These are phyloP conservation scores for Botryotinia convoluta DNA, from an alignment of 2,329 filamentous ascomycete species.

Conservation along the genomic window DNA sequence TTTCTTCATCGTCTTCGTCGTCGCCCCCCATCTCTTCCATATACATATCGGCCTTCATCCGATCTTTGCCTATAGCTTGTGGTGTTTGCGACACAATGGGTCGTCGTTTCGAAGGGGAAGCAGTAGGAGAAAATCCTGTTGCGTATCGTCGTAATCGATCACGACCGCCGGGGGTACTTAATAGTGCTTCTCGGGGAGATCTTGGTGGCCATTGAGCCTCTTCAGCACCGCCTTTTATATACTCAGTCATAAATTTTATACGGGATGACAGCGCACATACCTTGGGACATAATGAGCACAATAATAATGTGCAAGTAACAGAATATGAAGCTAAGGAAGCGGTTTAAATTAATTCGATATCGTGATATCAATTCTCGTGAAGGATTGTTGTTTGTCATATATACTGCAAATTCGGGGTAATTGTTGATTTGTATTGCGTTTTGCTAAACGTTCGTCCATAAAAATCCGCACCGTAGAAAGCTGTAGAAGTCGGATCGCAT, in stretches of 20 bases:
- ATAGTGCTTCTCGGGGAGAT: slow-evolving; percentile 62
- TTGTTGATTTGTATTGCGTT: background rate
- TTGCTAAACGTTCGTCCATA: background rate
- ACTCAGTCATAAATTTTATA: slow-evolving; percentile 5
- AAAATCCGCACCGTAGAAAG: background rate
- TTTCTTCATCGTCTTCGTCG: slow-evolving; percentile 80
- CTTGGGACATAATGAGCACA: slow-evolving; percentile 17
- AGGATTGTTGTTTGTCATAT: slow-evolving; percentile 7
- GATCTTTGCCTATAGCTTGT: slow-evolving; percentile 24
- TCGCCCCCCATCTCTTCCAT: slow-evolving; percentile 46
- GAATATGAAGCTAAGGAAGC: slow-evolving; percentile 11
- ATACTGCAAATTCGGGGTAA: background rate
- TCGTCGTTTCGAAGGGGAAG: slow-evolving; percentile 60
- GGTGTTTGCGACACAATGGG: slow-evolving; percentile 24
- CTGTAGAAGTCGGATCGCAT: background rate
- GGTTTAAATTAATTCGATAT: background rate
- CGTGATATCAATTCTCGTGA: background rate
- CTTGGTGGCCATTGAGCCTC: slow-evolving; percentile 58
- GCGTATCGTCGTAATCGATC: slow-evolving; percentile 68
- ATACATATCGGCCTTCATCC: slow-evolving; percentile 37
- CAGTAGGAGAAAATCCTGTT: slow-evolving; percentile 64
- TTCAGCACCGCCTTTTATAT: slow-evolving; percentile 18
- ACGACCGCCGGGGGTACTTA: slow-evolving; percentile 74
- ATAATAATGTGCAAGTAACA: slow-evolving; percentile 9
- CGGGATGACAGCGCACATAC: slow-evolving; percentile 14